These are phyloP conservation scores for Scutellospora calospora DNA, from an alignment of 371 early-diverging fungal species.

Conservation along the genomic window DNA sequence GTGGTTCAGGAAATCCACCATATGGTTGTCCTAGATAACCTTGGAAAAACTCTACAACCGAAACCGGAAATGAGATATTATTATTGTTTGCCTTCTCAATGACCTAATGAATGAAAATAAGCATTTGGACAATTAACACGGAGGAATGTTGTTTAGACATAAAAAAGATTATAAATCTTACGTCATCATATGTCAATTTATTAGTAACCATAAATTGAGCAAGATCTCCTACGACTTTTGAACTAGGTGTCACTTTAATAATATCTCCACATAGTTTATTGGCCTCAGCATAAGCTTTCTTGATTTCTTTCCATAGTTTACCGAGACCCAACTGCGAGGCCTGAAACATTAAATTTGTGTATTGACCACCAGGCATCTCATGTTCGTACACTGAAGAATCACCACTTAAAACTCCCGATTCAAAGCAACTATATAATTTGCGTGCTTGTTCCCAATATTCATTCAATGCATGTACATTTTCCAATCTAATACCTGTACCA, in stretches of 20 bases:
- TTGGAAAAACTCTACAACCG: slow-evolving; percentile 96
- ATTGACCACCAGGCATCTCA: slow-evolving; percentile 98
- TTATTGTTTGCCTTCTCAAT: slow-evolving; percentile 70
- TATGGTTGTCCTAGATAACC: slow-evolving; percentile 94
- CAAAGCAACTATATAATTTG: slow-evolving; percentile 93
- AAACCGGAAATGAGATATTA: slow-evolving; percentile 87
- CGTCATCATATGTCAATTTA: slow-evolving; percentile 76
- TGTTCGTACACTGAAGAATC: slow-evolving; percentile 93
- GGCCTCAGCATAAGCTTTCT: slow-evolving; percentile 89
- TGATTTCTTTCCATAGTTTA: slow-evolving; percentile 92
- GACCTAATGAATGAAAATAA: neutral
- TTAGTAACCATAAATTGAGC: slow-evolving; percentile 97
- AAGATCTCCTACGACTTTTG: slow-evolving; percentile 96
- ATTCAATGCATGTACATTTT: slow-evolving; percentile 83
- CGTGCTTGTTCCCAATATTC: slow-evolving; percentile 96
- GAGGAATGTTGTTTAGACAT: neutral
- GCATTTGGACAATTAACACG: neutral
- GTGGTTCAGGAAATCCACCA: slow-evolving; percentile 93
- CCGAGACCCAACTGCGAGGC: slow-evolving; percentile 93
- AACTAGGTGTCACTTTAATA: slow-evolving; percentile 96
- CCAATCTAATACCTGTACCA: slow-evolving; percentile 85
- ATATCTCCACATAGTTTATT: slow-evolving; percentile 94
- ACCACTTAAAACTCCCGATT: slow-evolving; percentile 85
- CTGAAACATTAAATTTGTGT: slow-evolving; percentile 97
- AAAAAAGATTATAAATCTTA: slow-evolving; percentile 48